A percentile compares a stretch with the other conserved stretches of the same genome.
phyloP scores from a whole-genome alignment of 768 basidiomycete genomes.

The Leccinum olivaceopallidum region DNA sequence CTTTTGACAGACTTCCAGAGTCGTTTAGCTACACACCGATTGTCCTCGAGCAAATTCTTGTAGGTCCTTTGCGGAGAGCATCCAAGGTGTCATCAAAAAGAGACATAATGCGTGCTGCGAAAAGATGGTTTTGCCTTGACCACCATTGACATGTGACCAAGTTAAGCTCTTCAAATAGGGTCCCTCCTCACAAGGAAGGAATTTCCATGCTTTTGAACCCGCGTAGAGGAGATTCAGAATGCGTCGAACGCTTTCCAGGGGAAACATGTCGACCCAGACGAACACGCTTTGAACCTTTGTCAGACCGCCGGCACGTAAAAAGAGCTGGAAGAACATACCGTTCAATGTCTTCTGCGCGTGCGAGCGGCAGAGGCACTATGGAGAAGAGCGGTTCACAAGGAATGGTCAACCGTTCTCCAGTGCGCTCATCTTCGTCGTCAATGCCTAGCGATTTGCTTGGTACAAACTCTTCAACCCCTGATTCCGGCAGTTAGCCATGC shows the following conservation, averaged over 20 bases:
- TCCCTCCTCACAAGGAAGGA: conserved; percentile 26
- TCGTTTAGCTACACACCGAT: conserved; percentile 15
- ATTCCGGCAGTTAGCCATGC: conserved; percentile 8
- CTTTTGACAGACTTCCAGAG: not conserved
- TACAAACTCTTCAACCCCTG: conserved; percentile 43
- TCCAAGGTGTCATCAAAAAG: conserved; percentile 43
- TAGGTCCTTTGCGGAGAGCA: conserved; percentile 35
- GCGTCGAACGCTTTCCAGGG: conserved; percentile 51
- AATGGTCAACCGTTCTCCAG: conserved; percentile 44
- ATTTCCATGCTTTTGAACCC: conserved; percentile 31
- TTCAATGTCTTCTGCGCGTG: conserved; percentile 42
- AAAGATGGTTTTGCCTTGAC: conserved; percentile 13
- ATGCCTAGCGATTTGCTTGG: conserved; percentile 37
- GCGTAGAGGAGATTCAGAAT: conserved; percentile 36
- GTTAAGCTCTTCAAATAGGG: conserved; percentile 26
- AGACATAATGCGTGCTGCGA: conserved; percentile 27
- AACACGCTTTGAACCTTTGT: conserved; percentile 36
- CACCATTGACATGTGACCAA: conserved; percentile 27
- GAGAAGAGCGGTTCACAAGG: conserved; percentile 43
- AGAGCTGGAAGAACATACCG: conserved; percentile 35
- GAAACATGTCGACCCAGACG: conserved; percentile 51
- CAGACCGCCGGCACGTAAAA: conserved; percentile 1
- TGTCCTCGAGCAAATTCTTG: conserved; percentile 32
- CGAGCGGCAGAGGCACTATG: conserved; percentile 35
- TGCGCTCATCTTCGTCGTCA: conserved; percentile 39